phyloP scores from a whole-genome alignment of 495 filamentous ascomycete species.

The Lentithecium fluviatile region DNA sequence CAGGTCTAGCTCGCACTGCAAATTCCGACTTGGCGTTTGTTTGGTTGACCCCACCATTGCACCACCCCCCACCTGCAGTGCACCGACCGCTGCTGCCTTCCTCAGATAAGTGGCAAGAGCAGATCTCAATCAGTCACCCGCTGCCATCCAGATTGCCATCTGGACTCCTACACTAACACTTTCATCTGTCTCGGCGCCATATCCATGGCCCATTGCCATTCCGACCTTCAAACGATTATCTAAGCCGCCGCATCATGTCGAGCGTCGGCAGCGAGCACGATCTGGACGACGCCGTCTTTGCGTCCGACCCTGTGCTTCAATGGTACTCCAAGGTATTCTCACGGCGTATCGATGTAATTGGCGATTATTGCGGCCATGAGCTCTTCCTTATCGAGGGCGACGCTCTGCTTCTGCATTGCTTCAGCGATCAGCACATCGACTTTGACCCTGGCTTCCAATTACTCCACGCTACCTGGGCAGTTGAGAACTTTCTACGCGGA shows the following conservation, averaged over 20 bases:
- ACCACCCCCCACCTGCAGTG: too few relatives aligned
- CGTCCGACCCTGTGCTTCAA: slow-evolving; percentile 20
- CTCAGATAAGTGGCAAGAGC: too few relatives aligned
- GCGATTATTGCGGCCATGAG: slow-evolving; percentile 72
- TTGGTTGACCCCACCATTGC: too few relatives aligned
- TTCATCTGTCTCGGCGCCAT: too few relatives aligned
- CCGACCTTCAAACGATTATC: neutral
- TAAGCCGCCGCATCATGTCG: neutral
- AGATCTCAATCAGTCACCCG: too few relatives aligned
- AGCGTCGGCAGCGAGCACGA: slow-evolving; percentile 9
- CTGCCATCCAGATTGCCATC: too few relatives aligned
- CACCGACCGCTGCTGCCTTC: too few relatives aligned
- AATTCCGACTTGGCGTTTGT: too few relatives aligned
- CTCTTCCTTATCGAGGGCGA: slow-evolving; percentile 74
- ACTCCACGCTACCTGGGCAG: slow-evolving; percentile 65
- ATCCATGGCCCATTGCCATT: too few relatives aligned
- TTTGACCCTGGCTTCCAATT: slow-evolving; percentile 69
- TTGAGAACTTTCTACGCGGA: slow-evolving; percentile 62
- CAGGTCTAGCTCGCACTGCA: too few relatives aligned
- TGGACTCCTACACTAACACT: too few relatives aligned
- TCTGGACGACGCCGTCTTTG: neutral
- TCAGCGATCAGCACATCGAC: slow-evolving; percentile 60
- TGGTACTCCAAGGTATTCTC: slow-evolving; percentile 38
- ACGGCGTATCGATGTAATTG: slow-evolving; percentile 58
- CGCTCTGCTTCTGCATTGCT: slow-evolving; percentile 61